Evolutionary conservation across 2,329 filamentous ascomycete species (phyloP), one percentile per base, ranked within the genome.

Genomic region (Exophiala sp.): DNA sequence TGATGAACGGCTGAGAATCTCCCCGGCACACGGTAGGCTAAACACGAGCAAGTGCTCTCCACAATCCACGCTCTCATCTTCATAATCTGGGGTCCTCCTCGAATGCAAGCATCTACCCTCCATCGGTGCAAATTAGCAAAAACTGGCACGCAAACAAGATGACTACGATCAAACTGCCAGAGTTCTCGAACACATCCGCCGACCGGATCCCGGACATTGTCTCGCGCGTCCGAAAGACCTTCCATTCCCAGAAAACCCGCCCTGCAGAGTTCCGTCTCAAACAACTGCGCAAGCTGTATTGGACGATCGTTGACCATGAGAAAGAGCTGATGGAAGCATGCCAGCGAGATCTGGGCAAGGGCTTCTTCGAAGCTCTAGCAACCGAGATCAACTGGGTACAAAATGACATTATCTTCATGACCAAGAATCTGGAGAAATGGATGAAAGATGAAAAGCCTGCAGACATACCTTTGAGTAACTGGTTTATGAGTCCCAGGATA

Each of bases 281-380:
- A 50, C 94, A 97, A 78, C 83, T 99, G 57, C 87, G 91, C 64
- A 92, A 91, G 79, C 85, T 97, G 52, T 97, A 96, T 78, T 97
- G 94, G 94, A 91, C 82, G 9, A 63, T 96, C 62, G 84, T 84
- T 61, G 92, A 97, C 76, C 86, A 89, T 69, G 80, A 85, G 52
- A 76, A 83, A 42, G 81, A 86, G 63, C 79, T 97, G 57, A 68
- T 83, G 62, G 87, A 89, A 69, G 90, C 92, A 18, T 82, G 90
- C 68, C 79, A 82, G 68, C 78, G 81, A 63, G 94, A 99, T 68
- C 75, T 97, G 61, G 81, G 83, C 69, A 96, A 95, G 77, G 81
- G 85, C 53, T 71, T 75, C 33, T 89, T 85, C 68, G 94, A 97
- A 76, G 76, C 88, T 29, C 77, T 83, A 63, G 64, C 94, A 34